phyloP scores from a whole-genome alignment of 2,329 filamentous ascomycete species.

The Phialophora chinensis region DNA sequence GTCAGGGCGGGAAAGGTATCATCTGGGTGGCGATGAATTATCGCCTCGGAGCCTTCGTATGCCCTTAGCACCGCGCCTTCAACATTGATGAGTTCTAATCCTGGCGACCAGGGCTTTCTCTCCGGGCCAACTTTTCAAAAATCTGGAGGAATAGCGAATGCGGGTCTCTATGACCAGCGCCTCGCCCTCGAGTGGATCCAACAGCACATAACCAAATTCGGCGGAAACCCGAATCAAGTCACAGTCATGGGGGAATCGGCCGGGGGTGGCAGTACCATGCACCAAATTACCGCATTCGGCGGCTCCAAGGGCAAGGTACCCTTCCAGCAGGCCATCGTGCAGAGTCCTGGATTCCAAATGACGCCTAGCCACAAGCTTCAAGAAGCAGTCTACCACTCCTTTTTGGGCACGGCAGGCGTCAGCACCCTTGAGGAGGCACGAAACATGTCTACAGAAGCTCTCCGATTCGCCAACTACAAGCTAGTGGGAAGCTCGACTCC shows the following conservation, averaged over 20 bases:
- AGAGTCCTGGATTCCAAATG: constrained; percentile 53
- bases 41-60: constrained; percentile 53
- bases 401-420: constrained; percentile 51
- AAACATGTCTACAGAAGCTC: constrained; percentile 48
- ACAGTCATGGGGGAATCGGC: constrained; percentile 61
- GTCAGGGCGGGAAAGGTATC: constrained; percentile 47
- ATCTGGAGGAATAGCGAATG: constrained; percentile 53
- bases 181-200: constrained; percentile 62
- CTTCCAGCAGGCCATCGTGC: constrained; percentile 50
- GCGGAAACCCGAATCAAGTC: constrained; percentile 58
- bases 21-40: constrained; percentile 58
- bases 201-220: constrained; percentile 60
- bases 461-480: constrained; percentile 50
- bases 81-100: not conserved
- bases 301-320: constrained; percentile 43
- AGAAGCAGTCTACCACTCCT: constrained; percentile 48
- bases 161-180: constrained; percentile 60
- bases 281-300: constrained; percentile 61
- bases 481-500: constrained; percentile 45
- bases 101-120: constrained; percentile 46
- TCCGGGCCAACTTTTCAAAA: constrained; percentile 52
- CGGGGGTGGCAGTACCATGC: constrained; percentile 60
- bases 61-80: not conserved
- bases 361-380: constrained; percentile 45
- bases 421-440: constrained; percentile 52